phyloP scores from a whole-genome alignment of 2,329 filamentous ascomycete species.

The Diaporthe velutina region DNA sequence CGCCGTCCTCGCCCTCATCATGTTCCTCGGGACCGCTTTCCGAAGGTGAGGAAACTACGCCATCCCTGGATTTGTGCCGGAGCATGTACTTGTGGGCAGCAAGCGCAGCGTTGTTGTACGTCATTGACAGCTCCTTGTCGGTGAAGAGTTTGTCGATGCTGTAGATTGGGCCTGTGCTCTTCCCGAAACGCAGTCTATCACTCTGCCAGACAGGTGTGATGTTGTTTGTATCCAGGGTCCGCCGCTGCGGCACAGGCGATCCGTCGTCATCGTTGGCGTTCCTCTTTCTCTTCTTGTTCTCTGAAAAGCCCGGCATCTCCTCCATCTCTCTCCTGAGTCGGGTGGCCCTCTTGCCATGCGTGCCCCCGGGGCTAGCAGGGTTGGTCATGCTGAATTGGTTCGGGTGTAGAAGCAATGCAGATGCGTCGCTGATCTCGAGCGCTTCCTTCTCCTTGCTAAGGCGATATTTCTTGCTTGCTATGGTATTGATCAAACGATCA shows the following conservation, averaged over 20 bases:
- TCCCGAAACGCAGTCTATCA: slow-evolving; percentile 67
- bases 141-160: slow-evolving; percentile 79
- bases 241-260: slow-evolving; percentile 70
- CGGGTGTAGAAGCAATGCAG: slow-evolving; percentile 74
- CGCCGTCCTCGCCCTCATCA: slow-evolving; percentile 59
- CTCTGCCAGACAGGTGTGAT: slow-evolving; percentile 74
- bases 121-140: slow-evolving; percentile 76
- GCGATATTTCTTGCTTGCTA: slow-evolving; percentile 74
- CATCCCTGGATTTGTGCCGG: slow-evolving; percentile 67
- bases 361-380: slow-evolving; percentile 73
- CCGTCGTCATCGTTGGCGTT: slow-evolving; percentile 72
- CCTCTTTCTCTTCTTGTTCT: slow-evolving; percentile 73
- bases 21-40: slow-evolving; percentile 66
- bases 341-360: slow-evolving; percentile 73
- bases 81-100: slow-evolving; percentile 73
- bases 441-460: slow-evolving; percentile 76
- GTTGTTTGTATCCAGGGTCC: slow-evolving; percentile 67
- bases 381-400: slow-evolving; percentile 77
- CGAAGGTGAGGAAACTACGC: slow-evolving; percentile 63
- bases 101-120: slow-evolving; percentile 73
- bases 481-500: slow-evolving; percentile 75
- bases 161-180: slow-evolving; percentile 71
- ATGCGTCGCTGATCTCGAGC: slow-evolving; percentile 75
- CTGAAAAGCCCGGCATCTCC: slow-evolving; percentile 66
- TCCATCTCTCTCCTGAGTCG: slow-evolving; percentile 72